These are phyloP conservation scores for Passalora sequoiae DNA, from an alignment of 2,329 filamentous ascomycete species.

Conservation along the genomic window DNA sequence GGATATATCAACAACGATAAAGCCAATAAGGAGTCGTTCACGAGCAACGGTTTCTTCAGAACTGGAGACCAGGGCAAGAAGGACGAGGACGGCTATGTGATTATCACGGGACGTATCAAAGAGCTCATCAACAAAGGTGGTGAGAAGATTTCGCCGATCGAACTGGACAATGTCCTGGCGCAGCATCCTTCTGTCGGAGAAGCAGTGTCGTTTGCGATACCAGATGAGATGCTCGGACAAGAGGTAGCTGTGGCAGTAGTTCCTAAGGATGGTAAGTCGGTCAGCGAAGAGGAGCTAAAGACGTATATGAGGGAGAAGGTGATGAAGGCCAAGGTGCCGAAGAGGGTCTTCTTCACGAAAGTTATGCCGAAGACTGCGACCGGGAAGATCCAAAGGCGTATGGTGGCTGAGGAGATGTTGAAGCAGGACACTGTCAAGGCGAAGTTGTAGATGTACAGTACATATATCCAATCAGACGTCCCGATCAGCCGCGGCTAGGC, in stretches of 20 bases:
- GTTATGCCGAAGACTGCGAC: constrained; percentile 84
- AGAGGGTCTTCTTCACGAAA: constrained; percentile 78
- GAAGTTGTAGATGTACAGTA: constrained; percentile 16
- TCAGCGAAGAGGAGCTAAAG: constrained; percentile 57
- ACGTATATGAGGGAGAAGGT: constrained; percentile 64
- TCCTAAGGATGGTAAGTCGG: constrained; percentile 55
- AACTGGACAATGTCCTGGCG: constrained; percentile 77
- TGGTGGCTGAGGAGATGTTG: constrained; percentile 80
- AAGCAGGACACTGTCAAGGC: constrained; percentile 40
- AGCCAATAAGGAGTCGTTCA: constrained; percentile 71
- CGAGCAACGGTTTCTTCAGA: constrained; percentile 73
- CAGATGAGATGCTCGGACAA: constrained; percentile 78
- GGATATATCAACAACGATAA: constrained; percentile 79
- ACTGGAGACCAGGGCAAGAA: constrained; percentile 81
- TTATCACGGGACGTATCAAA: constrained; percentile 89
- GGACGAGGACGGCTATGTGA: constrained; percentile 73
- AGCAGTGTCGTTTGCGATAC: constrained; percentile 77
- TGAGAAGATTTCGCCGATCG: constrained; percentile 84
- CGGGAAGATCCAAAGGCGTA: constrained; percentile 78
- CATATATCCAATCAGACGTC: too few relatives aligned
- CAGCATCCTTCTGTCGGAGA: constrained; percentile 68
- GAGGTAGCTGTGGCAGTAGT: constrained; percentile 74
- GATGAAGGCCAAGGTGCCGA: constrained; percentile 80
- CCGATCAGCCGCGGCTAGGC: too few relatives aligned
- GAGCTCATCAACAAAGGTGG: constrained; percentile 88